Percentiles rank a stretch among this genome's conserved stretches.
Evolutionary conservation across 768 basidiomycete species (phyloP).

Genomic region (Agaricus blazei): DNA sequence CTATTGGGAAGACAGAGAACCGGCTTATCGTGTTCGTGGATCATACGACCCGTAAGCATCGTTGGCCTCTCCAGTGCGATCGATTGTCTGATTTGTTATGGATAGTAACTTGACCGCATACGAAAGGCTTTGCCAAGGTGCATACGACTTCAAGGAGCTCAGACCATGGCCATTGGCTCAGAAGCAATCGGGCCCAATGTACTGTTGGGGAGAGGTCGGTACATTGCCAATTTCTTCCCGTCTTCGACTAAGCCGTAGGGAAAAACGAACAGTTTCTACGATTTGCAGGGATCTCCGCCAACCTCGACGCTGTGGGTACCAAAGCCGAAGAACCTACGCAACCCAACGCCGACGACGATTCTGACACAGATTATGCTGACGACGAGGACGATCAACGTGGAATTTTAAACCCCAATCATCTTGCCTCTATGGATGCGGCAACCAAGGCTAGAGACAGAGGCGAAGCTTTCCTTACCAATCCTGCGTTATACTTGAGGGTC

Average conservation of each 20-base stretch:
- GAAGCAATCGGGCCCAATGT: conserved; percentile 30
- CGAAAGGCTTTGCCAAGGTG: conserved; percentile 54
- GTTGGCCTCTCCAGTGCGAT: not conserved
- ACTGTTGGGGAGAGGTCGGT: conserved; percentile 64
- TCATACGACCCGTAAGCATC: conserved; percentile 46
- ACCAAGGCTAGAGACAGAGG: conserved; percentile 14
- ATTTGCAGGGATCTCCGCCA: conserved; percentile 7
- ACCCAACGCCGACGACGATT: conserved; percentile 5
- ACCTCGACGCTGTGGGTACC: not conserved
- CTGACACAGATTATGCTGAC: not conserved
- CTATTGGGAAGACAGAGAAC: conserved; percentile 64
- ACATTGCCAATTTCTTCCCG: not conserved
- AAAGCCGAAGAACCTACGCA: not conserved
- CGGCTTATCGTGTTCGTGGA: conserved; percentile 30
- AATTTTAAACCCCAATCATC: not conserved
- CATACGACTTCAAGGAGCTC: conserved; percentile 46
- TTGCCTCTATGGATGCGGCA: not conserved
- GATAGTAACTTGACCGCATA: conserved; percentile 31
- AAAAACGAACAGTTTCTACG: conserved; percentile 3
- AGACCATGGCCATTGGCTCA: conserved; percentile 32
- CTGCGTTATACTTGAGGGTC: conserved; percentile 50
- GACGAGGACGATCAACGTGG: conserved; percentile 8
- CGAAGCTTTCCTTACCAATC: conserved; percentile 53
- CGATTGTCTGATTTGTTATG: conserved; percentile 4
- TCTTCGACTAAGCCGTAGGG: not conserved